Conservation (phyloP, 2,329 filamentous ascomycete genomes). For the Ascochyta lentis region DNA sequence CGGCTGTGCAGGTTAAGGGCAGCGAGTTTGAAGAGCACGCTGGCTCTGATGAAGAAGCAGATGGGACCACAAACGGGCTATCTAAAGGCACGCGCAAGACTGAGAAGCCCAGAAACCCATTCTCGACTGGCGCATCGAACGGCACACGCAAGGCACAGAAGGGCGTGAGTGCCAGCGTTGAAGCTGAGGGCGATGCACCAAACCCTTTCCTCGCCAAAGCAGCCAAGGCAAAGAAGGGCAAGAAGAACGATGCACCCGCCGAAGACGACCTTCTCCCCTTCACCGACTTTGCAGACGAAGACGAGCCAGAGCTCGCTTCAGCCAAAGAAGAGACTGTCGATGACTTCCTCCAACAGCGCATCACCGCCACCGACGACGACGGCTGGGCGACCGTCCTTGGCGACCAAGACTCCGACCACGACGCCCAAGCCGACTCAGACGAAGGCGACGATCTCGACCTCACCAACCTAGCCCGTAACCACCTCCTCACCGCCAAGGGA, state of each 20-base stretch:
- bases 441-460: constrained; percentile 52
- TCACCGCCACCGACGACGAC: constrained; percentile 48
- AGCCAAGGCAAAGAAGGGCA: constrained; percentile 32
- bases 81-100: constrained; percentile 12
- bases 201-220: constrained; percentile 47
- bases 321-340: constrained; percentile 27
- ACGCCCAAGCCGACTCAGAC: constrained; percentile 34
- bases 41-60: constrained; percentile 55
- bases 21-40: constrained; percentile 69
- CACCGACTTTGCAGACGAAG: constrained; percentile 9
- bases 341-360: constrained; percentile 39
- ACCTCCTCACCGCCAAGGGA: constrained; percentile 76
- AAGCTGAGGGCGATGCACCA: constrained; percentile 14
- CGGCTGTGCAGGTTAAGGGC: constrained; percentile 41
- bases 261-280: constrained; percentile 25
- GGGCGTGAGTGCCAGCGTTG: neutral
- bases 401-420: constrained; percentile 40
- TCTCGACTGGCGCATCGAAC: constrained; percentile 27
- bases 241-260: constrained; percentile 21
- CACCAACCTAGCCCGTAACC: constrained; percentile 56
- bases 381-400: constrained; percentile 55
- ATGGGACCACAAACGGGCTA: constrained; percentile 12
- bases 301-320: constrained; percentile 7
- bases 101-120: constrained; percentile 19
- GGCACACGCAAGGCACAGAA: constrained; percentile 20